These are phyloP conservation scores for Grigorovia transvaalensis DNA, from an alignment of 805 yeast species.

Conservation along the genomic window DNA sequence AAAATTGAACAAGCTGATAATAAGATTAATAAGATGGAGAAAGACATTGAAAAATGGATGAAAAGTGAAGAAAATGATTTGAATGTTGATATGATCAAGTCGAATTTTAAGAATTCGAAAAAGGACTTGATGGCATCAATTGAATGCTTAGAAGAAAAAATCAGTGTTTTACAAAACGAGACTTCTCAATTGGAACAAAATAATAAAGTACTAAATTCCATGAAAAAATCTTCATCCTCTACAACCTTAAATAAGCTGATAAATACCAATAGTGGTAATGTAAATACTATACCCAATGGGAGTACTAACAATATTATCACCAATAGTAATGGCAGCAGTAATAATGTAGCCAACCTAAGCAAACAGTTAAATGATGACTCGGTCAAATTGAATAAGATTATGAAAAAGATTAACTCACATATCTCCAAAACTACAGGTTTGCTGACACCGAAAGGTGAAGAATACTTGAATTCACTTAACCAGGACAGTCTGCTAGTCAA, in stretches of 20 bases:
- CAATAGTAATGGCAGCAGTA: not conserved
- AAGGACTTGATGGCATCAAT: slow-evolving; percentile 7
- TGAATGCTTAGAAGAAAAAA: slow-evolving; percentile 4
- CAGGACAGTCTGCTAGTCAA: slow-evolving; percentile 14
- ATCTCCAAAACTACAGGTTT: slow-evolving; percentile 21
- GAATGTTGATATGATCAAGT: slow-evolving; percentile 9
- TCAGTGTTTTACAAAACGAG: slow-evolving; percentile 13
- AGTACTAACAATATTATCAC: not conserved
- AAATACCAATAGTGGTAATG: not conserved
- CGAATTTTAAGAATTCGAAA: slow-evolving; percentile 8
- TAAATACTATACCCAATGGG: not conserved
- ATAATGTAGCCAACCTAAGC: not conserved
- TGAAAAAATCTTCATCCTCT: slow-evolving; percentile 11
- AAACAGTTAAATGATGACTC: not conserved
- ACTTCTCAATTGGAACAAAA: slow-evolving; percentile 10
- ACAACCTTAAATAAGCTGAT: slow-evolving; percentile 1
- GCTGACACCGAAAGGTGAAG: slow-evolving; percentile 19
- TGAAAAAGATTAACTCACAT: slow-evolving; percentile 16
- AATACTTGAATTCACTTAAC: slow-evolving; percentile 15
- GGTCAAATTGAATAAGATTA: slow-evolving; percentile 3
- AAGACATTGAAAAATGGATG: slow-evolving; percentile 22
- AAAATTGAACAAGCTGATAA: slow-evolving; percentile 17
- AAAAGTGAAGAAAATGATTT: slow-evolving; percentile 11
- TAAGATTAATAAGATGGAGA: slow-evolving; percentile 21
- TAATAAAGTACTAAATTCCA: slow-evolving; percentile 16